Percentiles rank a stretch among this genome's conserved stretches.
phyloP scores from a whole-genome alignment of 1,284 basidiomycete species.

The Trametes polyzona region DNA sequence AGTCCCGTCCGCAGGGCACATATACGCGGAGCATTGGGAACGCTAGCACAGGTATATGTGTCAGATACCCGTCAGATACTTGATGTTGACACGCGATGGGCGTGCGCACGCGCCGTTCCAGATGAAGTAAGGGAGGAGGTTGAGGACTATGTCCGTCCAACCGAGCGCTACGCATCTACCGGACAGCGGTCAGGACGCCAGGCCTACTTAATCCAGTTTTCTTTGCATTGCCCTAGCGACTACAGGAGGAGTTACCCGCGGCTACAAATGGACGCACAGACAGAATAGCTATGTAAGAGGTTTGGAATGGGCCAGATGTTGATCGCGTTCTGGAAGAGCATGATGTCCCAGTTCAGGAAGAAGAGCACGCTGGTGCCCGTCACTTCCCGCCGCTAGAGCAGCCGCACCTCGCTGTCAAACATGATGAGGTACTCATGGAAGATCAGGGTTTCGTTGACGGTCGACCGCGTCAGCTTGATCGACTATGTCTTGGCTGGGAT shows the following conservation, averaged over 20 bases:
- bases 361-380: conserved; percentile 6
- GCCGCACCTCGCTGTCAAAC: background rate
- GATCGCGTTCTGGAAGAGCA: conserved; percentile 1
- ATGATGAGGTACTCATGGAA: conserved; percentile 6
- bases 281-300: background rate
- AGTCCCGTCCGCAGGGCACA: conserved; percentile 4
- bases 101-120: conserved; percentile 8
- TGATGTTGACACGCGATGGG: too few species aligned
- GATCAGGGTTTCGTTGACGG: background rate
- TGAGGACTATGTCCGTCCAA: conserved; percentile 2
- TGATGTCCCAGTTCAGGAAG: conserved; percentile 4
- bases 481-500: background rate
- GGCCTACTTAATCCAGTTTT: background rate
- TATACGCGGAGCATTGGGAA: conserved; percentile 11
- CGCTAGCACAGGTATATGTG: too few species aligned
- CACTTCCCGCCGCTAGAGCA: conserved; percentile 7
- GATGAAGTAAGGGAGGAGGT: conserved; percentile 7
- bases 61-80: too few species aligned
- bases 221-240: background rate
- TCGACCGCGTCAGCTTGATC: background rate
- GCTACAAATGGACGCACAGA: background rate
- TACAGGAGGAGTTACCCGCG: background rate
- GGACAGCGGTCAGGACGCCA: too few species aligned
- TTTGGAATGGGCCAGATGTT: background rate
- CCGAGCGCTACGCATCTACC: background rate